A percentile compares a stretch with the other conserved stretches of the same genome.
Conservation (phyloP, 2,329 filamentous ascomycete genomes). For the Trichothecium roseum region DNA sequence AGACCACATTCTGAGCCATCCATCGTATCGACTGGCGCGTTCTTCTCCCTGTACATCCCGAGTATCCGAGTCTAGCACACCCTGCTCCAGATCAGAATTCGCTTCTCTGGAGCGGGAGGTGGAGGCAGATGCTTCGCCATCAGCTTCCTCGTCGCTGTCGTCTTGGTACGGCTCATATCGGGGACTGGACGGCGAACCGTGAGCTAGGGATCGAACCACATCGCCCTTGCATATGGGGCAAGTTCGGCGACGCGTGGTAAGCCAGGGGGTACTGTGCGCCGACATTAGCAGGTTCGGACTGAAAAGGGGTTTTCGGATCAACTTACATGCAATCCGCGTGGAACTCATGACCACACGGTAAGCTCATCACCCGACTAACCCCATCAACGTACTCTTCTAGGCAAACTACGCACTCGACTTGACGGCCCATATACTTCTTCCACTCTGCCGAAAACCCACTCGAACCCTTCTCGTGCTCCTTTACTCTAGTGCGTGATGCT, state of each 20-base stretch:
- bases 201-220: slow-evolving; percentile 64
- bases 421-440: slow-evolving; percentile 57
- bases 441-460: slow-evolving; percentile 37
- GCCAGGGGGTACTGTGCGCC: slow-evolving; percentile 71
- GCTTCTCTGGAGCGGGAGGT: slow-evolving; percentile 14
- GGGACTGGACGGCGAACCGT: slow-evolving; percentile 37
- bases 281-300: slow-evolving; percentile 9
- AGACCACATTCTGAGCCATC: too few species aligned
- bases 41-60: too few species aligned
- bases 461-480: slow-evolving; percentile 38
- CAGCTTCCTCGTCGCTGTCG: slow-evolving; percentile 34
- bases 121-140: slow-evolving; percentile 22
- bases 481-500: slow-evolving; percentile 16
- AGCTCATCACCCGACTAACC: slow-evolving; percentile 88
- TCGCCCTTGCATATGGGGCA: slow-evolving; percentile 98
- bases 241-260: slow-evolving; percentile 89
- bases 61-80: slow-evolving; percentile 13
- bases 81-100: slow-evolving; percentile 33
- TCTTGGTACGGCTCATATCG: slow-evolving; percentile 46
- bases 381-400: slow-evolving; percentile 94
- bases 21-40: too few species aligned
- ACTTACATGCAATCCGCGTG: slow-evolving; percentile 98
- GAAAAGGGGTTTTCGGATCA: slow-evolving; percentile 2
- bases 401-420: slow-evolving; percentile 90
- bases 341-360: slow-evolving; percentile 96